phyloP scores from a whole-genome alignment of 2,329 filamentous ascomycete species.

The Neurospora sp. region DNA sequence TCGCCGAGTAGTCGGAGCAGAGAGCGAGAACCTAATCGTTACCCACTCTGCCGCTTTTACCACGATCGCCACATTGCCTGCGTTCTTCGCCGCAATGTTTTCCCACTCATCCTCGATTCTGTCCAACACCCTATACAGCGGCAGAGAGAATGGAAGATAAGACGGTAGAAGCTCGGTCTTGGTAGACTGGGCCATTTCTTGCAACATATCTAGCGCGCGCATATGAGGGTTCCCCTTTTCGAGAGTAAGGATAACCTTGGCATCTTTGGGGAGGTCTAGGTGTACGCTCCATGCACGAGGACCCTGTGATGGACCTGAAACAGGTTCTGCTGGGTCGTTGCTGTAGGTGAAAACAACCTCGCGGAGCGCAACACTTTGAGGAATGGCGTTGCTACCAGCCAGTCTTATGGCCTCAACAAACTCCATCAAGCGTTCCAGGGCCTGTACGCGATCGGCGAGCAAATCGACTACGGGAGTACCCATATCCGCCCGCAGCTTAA shows the following conservation, averaged over 20 bases:
- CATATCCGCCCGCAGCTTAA: constrained; percentile 48
- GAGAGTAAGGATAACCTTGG: constrained; percentile 47
- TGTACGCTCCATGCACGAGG: constrained; percentile 40
- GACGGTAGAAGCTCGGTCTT: constrained; percentile 43
- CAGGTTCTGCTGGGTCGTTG: not conserved
- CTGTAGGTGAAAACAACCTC: constrained; percentile 62
- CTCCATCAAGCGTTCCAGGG: constrained; percentile 59
- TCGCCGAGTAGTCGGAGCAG: constrained; percentile 18
- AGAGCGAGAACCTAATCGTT: constrained; percentile 41
- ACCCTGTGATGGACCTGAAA: not conserved
- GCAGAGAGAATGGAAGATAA: constrained; percentile 51
- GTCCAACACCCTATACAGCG: constrained; percentile 52
- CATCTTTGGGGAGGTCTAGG: constrained; percentile 43
- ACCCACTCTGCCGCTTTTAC: constrained; percentile 48
- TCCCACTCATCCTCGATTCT: constrained; percentile 48
- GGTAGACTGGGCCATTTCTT: constrained; percentile 44
- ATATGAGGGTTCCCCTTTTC: constrained; percentile 57
- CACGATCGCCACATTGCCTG: constrained; percentile 40
- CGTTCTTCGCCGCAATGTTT: constrained; percentile 28
- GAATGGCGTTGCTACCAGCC: constrained; percentile 42
- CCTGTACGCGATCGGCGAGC: constrained; percentile 51
- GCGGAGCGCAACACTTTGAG: constrained; percentile 49
- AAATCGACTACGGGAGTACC: constrained; percentile 48
- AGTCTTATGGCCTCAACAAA: constrained; percentile 57
- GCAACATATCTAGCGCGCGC: constrained; percentile 49